Evolutionary conservation across 2,329 filamentous ascomycete species (phyloP).

Genomic region (Aspergillus candidus): DNA sequence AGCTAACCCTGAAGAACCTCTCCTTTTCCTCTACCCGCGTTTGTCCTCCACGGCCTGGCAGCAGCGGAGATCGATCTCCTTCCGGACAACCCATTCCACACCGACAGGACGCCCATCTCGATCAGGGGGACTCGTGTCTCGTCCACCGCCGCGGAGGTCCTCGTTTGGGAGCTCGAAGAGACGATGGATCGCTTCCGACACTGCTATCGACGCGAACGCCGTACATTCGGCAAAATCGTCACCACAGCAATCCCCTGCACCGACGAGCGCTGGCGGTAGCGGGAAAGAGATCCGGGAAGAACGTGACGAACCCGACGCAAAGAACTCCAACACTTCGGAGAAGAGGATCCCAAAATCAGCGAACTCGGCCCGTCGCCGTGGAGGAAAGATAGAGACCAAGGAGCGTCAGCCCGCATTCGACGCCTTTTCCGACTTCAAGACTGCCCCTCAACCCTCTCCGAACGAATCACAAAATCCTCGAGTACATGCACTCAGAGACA

Average conservation of each 20-base stretch:
- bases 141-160: constrained; percentile 7
- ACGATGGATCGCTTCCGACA: constrained; percentile 21
- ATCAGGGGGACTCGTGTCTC: neutral
- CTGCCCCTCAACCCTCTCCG: neutral
- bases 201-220: neutral
- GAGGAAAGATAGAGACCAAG: neutral
- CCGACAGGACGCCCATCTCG: neutral
- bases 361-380: no score
- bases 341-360: no score
- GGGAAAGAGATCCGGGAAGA: neutral
- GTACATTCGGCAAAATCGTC: neutral
- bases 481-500: neutral
- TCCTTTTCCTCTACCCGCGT: constrained; percentile 43
- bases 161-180: constrained; percentile 11
- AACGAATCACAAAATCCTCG: no score
- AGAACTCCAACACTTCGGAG: no score
- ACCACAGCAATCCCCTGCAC: neutral
- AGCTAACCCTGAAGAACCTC: constrained; percentile 36
- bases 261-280: neutral
- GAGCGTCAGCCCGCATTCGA: constrained; percentile 4
- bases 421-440: constrained; percentile 8
- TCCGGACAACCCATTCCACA: neutral
- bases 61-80: constrained; percentile 17
- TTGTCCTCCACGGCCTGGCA: constrained; percentile 30
- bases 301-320: neutral